Evolutionary conservation across 345 rosid species (phyloP), one percentile per base, ranked within the genome.

Genomic region (Dipteronia dyeriana): DNA sequence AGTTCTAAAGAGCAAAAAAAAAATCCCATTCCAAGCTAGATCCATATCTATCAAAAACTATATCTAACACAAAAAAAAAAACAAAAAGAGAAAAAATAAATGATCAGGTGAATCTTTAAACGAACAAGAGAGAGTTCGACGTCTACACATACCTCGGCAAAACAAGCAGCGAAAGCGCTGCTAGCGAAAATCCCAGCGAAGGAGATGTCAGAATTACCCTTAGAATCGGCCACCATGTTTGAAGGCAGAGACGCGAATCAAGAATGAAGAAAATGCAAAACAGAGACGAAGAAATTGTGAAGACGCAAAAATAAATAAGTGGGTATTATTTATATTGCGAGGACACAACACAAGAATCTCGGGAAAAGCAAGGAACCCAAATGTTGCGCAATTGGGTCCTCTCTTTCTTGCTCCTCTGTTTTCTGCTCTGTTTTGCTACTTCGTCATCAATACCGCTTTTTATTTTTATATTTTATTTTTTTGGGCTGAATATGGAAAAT

Each of bases 161-260:
- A 85, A 84, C 94, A 97, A 67, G 99, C 96, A 25, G 99, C 97
- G 74, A 97, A 97, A 63, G 98, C 98, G 83, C 99, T 92, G 73
- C 91, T 79, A 78, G 87, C 96, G 80, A 92, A 90, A 59, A 89
- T 94, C 78, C 97, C 93, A 34, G 91, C 85, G 23, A 94, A 79
- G 63, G 99, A 92, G 79, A 97, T 89, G 78, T 94, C 95, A 74
- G 97, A 88, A 84, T 88, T 88, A 5, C 77, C 81, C 82, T 88
- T 94, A 75, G 83, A 75, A 78, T 83, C 96, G 54, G 96, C 95
- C 78, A 94, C 99, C 99, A 97, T 96, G 51, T 77, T 73, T 71
- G 65, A 7, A 75, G 69, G 69, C 31, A 43, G 66, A 47, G 68
- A 10, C 31, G 26, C 45, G 1, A 9, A 0, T 41, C 38, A 41